Evolutionary conservation across 75 land plant genomes (phyloP), one percentile per base, ranked within the genome.

Genomic region (Pseudotsuga menziesii): DNA sequence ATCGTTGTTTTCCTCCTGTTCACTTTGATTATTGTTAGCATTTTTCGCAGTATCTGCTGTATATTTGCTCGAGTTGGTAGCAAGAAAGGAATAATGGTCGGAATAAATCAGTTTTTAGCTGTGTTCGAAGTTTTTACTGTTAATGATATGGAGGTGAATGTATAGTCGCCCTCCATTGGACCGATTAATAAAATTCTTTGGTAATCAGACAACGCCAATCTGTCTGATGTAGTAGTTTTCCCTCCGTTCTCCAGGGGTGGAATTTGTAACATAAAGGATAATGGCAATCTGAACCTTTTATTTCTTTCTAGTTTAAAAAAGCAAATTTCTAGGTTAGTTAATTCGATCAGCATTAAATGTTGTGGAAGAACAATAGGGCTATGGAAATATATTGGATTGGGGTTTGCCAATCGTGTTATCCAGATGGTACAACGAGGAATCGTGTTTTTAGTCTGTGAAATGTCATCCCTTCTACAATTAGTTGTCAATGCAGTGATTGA

Each of bases 1-100:
- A 39, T 41, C 7, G 20, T 69, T 39, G 67, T 63, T 8, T 39
- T 19, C 41, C 54, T 41, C 12, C 41, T 69, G 36, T 36, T 66
- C 48, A 41, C 71, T 15, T 67, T 6, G 48, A 39, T 35, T 67
- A 19, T 7, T 19, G 12, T 67, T 4, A 20, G 48, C 72, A 67
- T 36, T 67, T 66, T 67, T 36, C n/a, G 23, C 36, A 27, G 72
- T 67, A 67, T 67, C 20, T 67, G 72, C 23, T 67, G 72, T n/a
- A 67, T 48, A 67, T 67, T 67, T 67, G 22, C 48, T 67, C 16
- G 36, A 67, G 32, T 36, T 44, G 20, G 72, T 67, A 20, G 72
- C 72, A 67, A 67, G 48, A 67, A 67, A 67, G 29, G 23, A 67
- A 39, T 7, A 39, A 36, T n/a, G 39, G 39, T 35, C 7, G 44